Conservation (phyloP, 768 basidiomycete genomes). For the Phlebiopsis flavidoalba region DNA sequence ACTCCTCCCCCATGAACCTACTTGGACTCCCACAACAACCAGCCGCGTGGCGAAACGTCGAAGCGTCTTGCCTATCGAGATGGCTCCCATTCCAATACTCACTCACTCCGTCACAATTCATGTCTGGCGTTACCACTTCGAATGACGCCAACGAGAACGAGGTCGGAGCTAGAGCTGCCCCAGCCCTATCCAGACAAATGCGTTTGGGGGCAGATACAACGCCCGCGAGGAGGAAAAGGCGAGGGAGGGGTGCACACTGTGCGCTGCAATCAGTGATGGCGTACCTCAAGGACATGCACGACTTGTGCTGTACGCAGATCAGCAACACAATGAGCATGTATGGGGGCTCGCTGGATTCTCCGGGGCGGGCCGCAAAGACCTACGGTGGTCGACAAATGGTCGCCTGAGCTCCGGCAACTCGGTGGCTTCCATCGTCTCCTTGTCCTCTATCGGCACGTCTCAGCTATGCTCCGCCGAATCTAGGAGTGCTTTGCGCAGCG, state of each 20-base stretch:
- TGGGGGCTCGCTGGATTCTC: constrained; percentile 43
- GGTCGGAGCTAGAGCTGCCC: constrained; percentile 30
- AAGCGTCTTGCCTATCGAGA: constrained; percentile 86
- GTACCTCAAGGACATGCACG: constrained; percentile 93
- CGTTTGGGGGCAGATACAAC: constrained; percentile 44
- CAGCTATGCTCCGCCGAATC: constrained; percentile 65
- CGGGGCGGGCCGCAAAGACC: constrained; percentile 57
- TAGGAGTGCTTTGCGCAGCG: constrained; percentile 58
- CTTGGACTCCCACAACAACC: constrained; percentile 43
- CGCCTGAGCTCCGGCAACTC: constrained; percentile 47
- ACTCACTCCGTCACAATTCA: constrained; percentile 56
- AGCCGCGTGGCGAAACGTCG: constrained; percentile 64
- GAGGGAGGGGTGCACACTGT: constrained; percentile 66
- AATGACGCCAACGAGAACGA: constrained; percentile 30
- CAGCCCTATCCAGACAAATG: constrained; percentile 36
- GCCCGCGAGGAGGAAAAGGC: constrained; percentile 68
- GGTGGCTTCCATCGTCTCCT: constrained; percentile 36
- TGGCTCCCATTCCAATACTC: constrained; percentile 62
- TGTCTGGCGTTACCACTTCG: constrained; percentile 44
- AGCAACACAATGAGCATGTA: constrained; percentile 55
- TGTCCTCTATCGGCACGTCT: constrained; percentile 33
- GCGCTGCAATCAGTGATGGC: constrained; percentile 92
- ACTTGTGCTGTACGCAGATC: constrained; percentile 66
- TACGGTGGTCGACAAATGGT: constrained; percentile 54
- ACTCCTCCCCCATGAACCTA: constrained; percentile 13